Evolutionary conservation across 805 yeast species (phyloP), one percentile per base, ranked within the genome.

Genomic region (Candida jianshihensis): DNA sequence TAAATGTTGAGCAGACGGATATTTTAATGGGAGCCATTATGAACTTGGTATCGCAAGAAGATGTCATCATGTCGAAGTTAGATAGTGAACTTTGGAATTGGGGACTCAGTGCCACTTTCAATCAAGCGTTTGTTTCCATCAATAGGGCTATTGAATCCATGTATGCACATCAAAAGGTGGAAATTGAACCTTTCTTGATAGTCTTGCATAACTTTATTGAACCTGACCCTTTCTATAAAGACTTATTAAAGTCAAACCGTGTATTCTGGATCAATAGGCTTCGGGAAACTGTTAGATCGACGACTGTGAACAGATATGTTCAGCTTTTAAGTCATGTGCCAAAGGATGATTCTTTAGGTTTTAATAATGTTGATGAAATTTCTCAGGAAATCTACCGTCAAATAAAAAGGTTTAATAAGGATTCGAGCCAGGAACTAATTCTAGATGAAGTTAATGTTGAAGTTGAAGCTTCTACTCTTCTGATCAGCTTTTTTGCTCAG

Each of bases 381-480:
- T 75, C 80, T 0, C 78, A 77, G 32, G 49, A 54, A 26, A 67
- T 84, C 16, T 64, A 77, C 8, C 57, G 58, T 3, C 67, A 68
- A 22, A 71, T 80, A 14, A 62, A 70, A 37, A 48, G n/a, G n/a
- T n/a, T n/a, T n/a, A n/a, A n/a, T n/a, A n/a, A n/a, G n/a, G n/a
- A n/a, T n/a, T n/a, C n/a, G n/a, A n/a, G n/a, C 49, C 73, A 71
- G 26, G 61, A 59, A 29, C 81, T 86, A 0, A 56, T 84, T n/a
- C 57, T 83, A 30, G 87, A 77, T 16, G 64, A 64, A 39, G 54
- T 83, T 4, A 57, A 68, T 31, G 70, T 84, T 25, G 57, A 83
- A 1, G 56, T 60, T 22, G 70, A 71, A 1, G 64, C 69, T 20
- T 78, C 73, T 0, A 60, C 62, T 0, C 61, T 72, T 6, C 57